These are phyloP conservation scores for Tillandsia leiboldiana DNA, from an alignment of 176 grass and related monocot genomes.

Conservation along the genomic window DNA sequence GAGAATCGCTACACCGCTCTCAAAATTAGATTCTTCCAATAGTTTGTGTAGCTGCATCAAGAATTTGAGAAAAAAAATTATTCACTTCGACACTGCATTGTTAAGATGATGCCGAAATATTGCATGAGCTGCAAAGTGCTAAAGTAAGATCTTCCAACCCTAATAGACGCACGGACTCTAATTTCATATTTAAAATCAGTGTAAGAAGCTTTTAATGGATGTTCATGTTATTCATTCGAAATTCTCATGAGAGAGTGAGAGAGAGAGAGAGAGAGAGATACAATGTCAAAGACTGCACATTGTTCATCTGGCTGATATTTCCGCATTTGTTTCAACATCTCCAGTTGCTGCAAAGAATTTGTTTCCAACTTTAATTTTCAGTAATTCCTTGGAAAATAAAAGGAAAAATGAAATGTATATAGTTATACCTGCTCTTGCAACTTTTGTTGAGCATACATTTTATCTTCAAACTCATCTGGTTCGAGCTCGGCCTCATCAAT, in stretches of 20 bases:
- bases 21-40: slow-evolving; percentile 51
- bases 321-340: slow-evolving; percentile 49
- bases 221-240: too few relatives aligned
- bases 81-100: not conserved
- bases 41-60: slow-evolving; percentile 42
- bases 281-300: slow-evolving; percentile 40
- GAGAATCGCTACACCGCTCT: slow-evolving; percentile 37
- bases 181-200: too few relatives aligned
- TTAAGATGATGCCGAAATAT: not conserved
- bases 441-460: slow-evolving; percentile 40
- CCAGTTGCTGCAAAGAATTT: slow-evolving; percentile 44
- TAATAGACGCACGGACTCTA: too few relatives aligned
- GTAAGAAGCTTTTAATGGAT: too few relatives aligned
- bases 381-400: not conserved
- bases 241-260: not conserved
- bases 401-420: not conserved
- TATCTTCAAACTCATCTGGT: slow-evolving; percentile 46
- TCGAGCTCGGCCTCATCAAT: slow-evolving; percentile 79
- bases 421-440: slow-evolving; percentile 47
- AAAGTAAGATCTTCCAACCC: too few relatives aligned
- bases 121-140: too few relatives aligned
- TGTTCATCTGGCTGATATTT: slow-evolving; percentile 48
- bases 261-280: slow-evolving; percentile 12
- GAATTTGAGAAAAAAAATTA: slow-evolving; percentile 8
- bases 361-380: not conserved